Conservation (phyloP, 108 stramenopile genomes). For the Discostella stelligeroides region DNA sequence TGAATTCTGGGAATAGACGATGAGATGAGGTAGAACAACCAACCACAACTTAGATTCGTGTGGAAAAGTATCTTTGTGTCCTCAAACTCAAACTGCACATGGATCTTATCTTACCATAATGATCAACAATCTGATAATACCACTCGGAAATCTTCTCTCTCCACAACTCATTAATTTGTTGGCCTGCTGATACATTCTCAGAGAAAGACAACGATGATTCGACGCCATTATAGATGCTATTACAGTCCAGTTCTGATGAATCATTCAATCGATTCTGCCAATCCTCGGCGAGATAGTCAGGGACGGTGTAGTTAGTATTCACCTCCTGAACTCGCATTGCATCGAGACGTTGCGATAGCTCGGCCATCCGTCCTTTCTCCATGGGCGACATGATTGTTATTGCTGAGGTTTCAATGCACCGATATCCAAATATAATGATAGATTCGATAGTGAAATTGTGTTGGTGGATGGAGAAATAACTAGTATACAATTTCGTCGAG, state of each 20-base stretch:
- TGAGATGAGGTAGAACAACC: too few relatives aligned
- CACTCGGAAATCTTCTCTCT: constrained; percentile 79
- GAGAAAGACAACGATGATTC: constrained; percentile 14
- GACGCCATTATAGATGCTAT: neutral
- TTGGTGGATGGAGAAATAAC: too few relatives aligned
- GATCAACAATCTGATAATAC: constrained; percentile 77
- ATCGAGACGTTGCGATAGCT: constrained; percentile 10
- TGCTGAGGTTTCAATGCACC: too few relatives aligned
- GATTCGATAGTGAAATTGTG: too few relatives aligned
- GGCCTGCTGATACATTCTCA: constrained; percentile 25
- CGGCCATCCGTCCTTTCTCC: neutral
- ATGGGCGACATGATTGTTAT: neutral
- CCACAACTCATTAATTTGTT: constrained; percentile 71
- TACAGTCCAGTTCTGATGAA: neutral
- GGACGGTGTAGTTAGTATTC: constrained; percentile 29
- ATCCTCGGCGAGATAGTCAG: constrained; percentile 57
- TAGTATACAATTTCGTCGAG: too few relatives aligned
- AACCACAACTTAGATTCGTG: too few relatives aligned
- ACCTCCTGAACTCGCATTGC: constrained; percentile 51
- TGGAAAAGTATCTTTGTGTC: too few relatives aligned
- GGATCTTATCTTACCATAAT: constrained; percentile 33
- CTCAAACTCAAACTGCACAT: too few relatives aligned
- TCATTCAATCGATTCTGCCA: constrained; percentile 33
- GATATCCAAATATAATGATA: too few relatives aligned
- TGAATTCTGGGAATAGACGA: constrained; percentile 35